Conservation (phyloP, 495 filamentous ascomycete genomes). For the Penicillium angulare region DNA sequence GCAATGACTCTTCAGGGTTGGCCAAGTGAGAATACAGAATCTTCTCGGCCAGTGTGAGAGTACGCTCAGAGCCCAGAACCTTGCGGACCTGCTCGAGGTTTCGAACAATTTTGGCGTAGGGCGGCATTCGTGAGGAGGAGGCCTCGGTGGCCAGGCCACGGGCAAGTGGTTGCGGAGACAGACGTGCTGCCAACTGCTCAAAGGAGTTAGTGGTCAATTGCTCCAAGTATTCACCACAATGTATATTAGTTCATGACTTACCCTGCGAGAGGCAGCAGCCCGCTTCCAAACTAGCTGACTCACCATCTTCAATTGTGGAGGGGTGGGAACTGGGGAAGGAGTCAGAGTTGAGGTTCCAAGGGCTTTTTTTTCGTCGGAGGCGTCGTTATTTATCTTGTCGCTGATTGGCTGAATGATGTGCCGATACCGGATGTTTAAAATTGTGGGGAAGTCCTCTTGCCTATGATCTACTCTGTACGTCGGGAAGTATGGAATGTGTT, state of each 20-base stretch:
- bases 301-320: slow-evolving; percentile 31
- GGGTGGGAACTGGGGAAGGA: slow-evolving; percentile 19
- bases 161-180: slow-evolving; percentile 28
- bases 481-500: background rate
- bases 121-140: slow-evolving; percentile 32
- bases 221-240: background rate
- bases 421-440: slow-evolving; percentile 26
- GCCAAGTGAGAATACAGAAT: slow-evolving; percentile 95
- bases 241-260: slow-evolving; percentile 13
- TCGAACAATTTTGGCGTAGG: slow-evolving; percentile 31
- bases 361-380: slow-evolving; percentile 18
- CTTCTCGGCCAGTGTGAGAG: slow-evolving; percentile 91
- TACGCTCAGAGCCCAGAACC: slow-evolving; percentile 40
- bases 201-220: slow-evolving; percentile 3
- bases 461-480: background rate
- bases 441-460: slow-evolving; percentile 9
- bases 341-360: slow-evolving; percentile 15
- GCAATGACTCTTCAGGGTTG: slow-evolving; percentile 62
- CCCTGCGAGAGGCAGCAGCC: slow-evolving; percentile 31
- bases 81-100: slow-evolving; percentile 32
- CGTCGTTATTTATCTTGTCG: slow-evolving; percentile 20
- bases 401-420: slow-evolving; percentile 20
- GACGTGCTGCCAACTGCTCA: slow-evolving; percentile 23
- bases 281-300: slow-evolving; percentile 36
- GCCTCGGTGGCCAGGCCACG: slow-evolving; percentile 33